Conservation (phyloP, 1,139 yeast genomes). For the Eremothecium sinecaudum region DNA sequence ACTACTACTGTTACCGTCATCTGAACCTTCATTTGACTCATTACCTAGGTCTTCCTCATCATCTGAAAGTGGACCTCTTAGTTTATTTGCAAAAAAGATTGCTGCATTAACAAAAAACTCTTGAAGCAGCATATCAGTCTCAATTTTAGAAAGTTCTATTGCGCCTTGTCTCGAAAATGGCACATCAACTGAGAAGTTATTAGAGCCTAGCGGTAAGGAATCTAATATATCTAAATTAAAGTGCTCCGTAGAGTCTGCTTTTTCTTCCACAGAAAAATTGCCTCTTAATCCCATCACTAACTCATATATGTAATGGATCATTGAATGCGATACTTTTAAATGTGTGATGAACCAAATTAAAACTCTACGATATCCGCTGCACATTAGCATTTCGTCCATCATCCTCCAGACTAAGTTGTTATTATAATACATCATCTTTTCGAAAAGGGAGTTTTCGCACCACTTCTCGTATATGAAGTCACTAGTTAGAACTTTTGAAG, state of each 20-base stretch:
- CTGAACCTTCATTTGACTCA: conserved; percentile 26
- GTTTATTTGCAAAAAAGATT: conserved; percentile 37
- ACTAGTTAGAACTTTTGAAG: conserved; percentile 34
- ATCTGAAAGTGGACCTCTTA: conserved; percentile 11
- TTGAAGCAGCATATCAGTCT: conserved; percentile 57
- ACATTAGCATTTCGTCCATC: conserved; percentile 63
- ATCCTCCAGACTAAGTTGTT: conserved; percentile 43
- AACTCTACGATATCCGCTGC: conserved; percentile 49
- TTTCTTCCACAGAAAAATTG: conserved; percentile 17
- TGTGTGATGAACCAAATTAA: conserved; percentile 63
- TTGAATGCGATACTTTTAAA: conserved; percentile 42
- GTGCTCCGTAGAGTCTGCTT: conserved; percentile 11
- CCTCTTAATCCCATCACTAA: conserved; percentile 49
- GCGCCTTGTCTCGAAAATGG: conserved; percentile 48
- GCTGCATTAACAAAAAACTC: conserved; percentile 53
- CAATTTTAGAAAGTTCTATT: conserved; percentile 45
- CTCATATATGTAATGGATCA: conserved; percentile 54
- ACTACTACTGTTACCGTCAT: conserved; percentile 19
- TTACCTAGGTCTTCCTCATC: conserved; percentile 4
- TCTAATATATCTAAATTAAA: conserved; percentile 7
- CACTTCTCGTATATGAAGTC: conserved; percentile 43
- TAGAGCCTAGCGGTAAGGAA: conserved; percentile 1
- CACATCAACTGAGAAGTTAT: conserved; percentile 25
- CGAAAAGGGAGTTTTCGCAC: conserved; percentile 37
- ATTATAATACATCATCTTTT: conserved; percentile 34